Base-by-base conservation (phyloP, 441 rosid species). In the Gossypium aridum region DNA sequence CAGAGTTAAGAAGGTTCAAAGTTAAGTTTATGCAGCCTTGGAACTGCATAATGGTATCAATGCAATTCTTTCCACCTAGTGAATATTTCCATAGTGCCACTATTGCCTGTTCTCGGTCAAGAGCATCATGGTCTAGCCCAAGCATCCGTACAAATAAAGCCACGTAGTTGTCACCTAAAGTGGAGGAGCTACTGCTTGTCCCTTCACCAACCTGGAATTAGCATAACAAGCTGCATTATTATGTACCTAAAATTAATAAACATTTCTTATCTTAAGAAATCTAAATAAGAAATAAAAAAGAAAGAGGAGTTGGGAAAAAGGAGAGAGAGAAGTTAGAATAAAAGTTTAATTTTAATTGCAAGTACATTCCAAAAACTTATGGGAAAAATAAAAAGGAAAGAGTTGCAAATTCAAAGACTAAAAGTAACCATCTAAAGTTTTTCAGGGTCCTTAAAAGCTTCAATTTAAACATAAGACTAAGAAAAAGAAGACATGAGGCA, bases 71-170 rank as follows among this genome's bases (percentile, higher is more conserved):
- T 76, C 96, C 98, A 55, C 92, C 90, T 3, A 90, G 78, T 12
- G 98, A 89, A 70, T 90, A 90, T 75, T 89, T 86, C 97, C 97
- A 90, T 20, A 93, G 76, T 13, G 93, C 87, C 65, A 82, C 85
- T 70, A 92, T 62, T 13, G 94, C 97, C 53, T 90, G 93, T 75
- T 93, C 94, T 83, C 97, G 84, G 70, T 93, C 97, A 71, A 88
- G 90, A 13, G 91, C 87, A 71, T 89, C 93, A 62, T 92, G 81
- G 80, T 92, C 98, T 62, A 92, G 79, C 74, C 98, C 98, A 23
- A 93, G 97, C 96, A 90, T 92, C 73, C 91, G 85, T 66, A 93
- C 89, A 78, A 93, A 93, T 83, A 92, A 81, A 59, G 86, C 86
- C 37, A 93, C 87, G 71, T 85, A 88, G 67, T 85, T 79, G 74